A percentile compares a stretch with the other conserved stretches of the same genome.
phyloP scores from a whole-genome alignment of 768 basidiomycete genomes.

The Clathrus columnatus region DNA sequence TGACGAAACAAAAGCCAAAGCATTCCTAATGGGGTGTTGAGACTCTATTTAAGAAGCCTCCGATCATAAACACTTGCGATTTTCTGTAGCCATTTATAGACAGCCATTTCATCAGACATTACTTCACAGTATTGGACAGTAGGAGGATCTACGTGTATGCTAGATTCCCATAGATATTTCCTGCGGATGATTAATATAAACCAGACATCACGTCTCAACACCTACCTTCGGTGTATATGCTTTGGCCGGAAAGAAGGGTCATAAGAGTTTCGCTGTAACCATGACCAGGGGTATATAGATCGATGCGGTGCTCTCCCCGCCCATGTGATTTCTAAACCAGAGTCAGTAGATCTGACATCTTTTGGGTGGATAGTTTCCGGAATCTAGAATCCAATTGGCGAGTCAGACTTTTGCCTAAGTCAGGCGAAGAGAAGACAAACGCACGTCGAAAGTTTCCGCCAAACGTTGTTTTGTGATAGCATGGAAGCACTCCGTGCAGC shows the following conservation, averaged over 20 bases:
- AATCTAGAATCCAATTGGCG: conserved; percentile 46
- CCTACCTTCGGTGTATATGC: conserved; percentile 1
- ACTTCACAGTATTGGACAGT: conserved; percentile 63
- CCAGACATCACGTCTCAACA: background rate
- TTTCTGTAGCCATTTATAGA: conserved; percentile 75
- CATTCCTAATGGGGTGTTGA: conserved; percentile 42
- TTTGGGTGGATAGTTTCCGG: conserved; percentile 63
- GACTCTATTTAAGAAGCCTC: conserved; percentile 2
- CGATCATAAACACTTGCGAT: conserved; percentile 44
- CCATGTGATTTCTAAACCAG: conserved; percentile 75
- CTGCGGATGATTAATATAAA: conserved; percentile 23
- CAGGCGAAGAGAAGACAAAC: conserved; percentile 11
- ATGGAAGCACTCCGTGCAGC: conserved; percentile 83
- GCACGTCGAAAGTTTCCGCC: conserved; percentile 73
- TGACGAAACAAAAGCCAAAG: conserved; percentile 85
- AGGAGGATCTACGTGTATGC: conserved; percentile 67
- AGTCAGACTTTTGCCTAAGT: too few species aligned
- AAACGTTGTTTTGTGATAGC: conserved; percentile 84
- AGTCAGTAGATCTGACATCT: conserved; percentile 41
- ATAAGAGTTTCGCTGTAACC: conserved; percentile 73
- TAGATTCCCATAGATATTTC: conserved; percentile 74
- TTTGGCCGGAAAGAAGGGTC: conserved; percentile 46
- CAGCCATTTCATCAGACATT: conserved; percentile 58
- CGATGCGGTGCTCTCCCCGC: conserved; percentile 36
- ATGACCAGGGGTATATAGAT: conserved; percentile 85